phyloP scores from a whole-genome alignment of 495 filamentous ascomycete genomes.

The Tuber brumale region DNA sequence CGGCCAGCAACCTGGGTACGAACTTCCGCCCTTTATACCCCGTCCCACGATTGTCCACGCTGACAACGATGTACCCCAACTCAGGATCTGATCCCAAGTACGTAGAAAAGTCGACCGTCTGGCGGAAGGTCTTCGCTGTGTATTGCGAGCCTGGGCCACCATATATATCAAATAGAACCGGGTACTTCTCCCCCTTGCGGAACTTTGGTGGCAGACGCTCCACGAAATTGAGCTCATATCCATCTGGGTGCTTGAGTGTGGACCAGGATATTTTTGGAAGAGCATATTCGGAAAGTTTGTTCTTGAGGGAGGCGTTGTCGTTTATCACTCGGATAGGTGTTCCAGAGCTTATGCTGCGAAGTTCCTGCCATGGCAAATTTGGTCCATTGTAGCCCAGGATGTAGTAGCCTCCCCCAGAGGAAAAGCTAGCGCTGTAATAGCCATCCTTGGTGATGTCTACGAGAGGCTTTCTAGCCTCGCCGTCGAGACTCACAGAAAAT shows the following conservation, averaged over 20 bases:
- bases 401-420: constrained; percentile 50
- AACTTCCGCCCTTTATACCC: constrained; percentile 52
- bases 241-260: constrained; percentile 48
- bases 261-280: constrained; percentile 51
- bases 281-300: constrained; percentile 47
- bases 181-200: constrained; percentile 51
- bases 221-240: constrained; percentile 48
- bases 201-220: constrained; percentile 51
- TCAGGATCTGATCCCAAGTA: constrained; percentile 56
- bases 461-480: constrained; percentile 46
- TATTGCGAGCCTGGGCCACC: constrained; percentile 53
- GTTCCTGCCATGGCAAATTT: constrained; percentile 52
- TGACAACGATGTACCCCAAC: constrained; percentile 52
- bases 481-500: constrained; percentile 40
- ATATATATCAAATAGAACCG: constrained; percentile 52
- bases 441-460: constrained; percentile 49
- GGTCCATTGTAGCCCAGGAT: constrained; percentile 54
- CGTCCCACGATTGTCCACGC: constrained; percentile 55
- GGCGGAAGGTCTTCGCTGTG: constrained; percentile 47
- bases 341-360: constrained; percentile 49
- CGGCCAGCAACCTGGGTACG: constrained; percentile 47
- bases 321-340: constrained; percentile 48
- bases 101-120: constrained; percentile 46
- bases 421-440: constrained; percentile 53
- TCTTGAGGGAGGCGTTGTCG: constrained; percentile 48